A percentile compares a stretch with the other conserved stretches of the same genome.
Conservation (phyloP, 148 eudicot species). For the Gaultheria prostrata region DNA sequence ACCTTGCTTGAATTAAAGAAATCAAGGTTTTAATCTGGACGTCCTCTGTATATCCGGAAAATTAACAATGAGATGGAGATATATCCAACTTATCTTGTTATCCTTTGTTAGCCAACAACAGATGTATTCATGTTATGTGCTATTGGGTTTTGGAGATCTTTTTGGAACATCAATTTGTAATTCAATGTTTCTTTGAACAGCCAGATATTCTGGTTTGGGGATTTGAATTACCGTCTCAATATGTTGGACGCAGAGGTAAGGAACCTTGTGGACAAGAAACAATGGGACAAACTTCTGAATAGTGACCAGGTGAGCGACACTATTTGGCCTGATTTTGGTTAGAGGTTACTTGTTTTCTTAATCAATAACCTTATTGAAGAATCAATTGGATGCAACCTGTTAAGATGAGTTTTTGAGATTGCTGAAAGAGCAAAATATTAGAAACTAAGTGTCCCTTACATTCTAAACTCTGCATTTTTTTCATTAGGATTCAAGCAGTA, state of each 20-base stretch:
- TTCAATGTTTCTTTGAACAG: constrained; percentile 42
- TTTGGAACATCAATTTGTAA: not conserved
- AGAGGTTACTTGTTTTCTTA: not conserved
- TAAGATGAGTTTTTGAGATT: not conserved
- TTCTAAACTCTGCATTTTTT: too few relatives aligned
- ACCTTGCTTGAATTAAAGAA: too few relatives aligned
- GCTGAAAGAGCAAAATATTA: not conserved
- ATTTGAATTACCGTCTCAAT: constrained; percentile 88
- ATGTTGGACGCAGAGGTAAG: constrained; percentile 71
- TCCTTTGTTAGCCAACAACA: not conserved
- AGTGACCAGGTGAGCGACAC: constrained; percentile 65
- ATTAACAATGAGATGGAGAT: not conserved
- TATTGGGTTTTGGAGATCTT: not conserved
- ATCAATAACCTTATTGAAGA: not conserved
- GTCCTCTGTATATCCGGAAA: not conserved
- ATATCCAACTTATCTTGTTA: too few relatives aligned
- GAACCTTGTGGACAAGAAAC: constrained; percentile 58
- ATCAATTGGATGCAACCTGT: not conserved
- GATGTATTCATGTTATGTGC: not conserved
- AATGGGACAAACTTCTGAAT: constrained; percentile 72
- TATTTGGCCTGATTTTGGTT: constrained; percentile 2
- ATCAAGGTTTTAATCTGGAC: not conserved
- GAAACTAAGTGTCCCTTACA: not conserved
- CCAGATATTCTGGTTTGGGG: constrained; percentile 99
- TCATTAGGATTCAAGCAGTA: not conserved